Conservation (phyloP, 306 rosid genomes). For the Castanopsis chinensis region DNA sequence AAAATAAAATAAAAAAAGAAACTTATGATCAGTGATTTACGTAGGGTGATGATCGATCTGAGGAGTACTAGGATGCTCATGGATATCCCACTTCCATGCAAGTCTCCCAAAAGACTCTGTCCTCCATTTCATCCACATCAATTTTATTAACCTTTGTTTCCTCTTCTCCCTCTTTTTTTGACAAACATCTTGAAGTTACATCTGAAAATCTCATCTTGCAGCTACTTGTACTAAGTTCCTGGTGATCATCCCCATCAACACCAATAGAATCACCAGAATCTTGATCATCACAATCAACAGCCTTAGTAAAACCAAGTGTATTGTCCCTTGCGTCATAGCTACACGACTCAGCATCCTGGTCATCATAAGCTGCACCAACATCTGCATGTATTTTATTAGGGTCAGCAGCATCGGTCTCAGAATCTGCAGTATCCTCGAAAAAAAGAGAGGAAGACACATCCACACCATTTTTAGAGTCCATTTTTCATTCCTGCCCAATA, state of each 20-base stretch:
- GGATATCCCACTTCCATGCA: constrained; percentile 58
- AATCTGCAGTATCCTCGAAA: constrained; percentile 50
- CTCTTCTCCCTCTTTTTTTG: constrained; percentile 31
- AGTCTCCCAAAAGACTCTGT: constrained; percentile 56
- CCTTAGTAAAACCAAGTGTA: not conserved
- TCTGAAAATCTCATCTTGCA: constrained; percentile 21
- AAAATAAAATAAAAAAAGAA: too few relatives aligned
- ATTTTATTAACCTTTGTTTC: constrained; percentile 21
- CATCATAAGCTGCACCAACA: constrained; percentile 2
- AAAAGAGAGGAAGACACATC: constrained; percentile 41
- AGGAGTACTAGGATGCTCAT: not conserved
- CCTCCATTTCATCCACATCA: constrained; percentile 38
- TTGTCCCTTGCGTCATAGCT: constrained; percentile 21
- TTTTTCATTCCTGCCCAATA: not conserved
- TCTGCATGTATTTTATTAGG: not conserved
- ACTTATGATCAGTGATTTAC: too few relatives aligned
- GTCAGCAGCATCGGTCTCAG: constrained; percentile 38
- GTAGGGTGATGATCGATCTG: too few relatives aligned
- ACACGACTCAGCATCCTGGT: constrained; percentile 51
- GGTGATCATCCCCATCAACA: constrained; percentile 16
- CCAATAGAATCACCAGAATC: constrained; percentile 10
- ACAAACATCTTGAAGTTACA: constrained; percentile 9
- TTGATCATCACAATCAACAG: not conserved
- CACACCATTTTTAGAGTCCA: constrained; percentile 26
- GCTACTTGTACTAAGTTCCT: not conserved